phyloP scores from a whole-genome alignment of 1,139 yeast species.

The Debaryomyces coudertii region DNA sequence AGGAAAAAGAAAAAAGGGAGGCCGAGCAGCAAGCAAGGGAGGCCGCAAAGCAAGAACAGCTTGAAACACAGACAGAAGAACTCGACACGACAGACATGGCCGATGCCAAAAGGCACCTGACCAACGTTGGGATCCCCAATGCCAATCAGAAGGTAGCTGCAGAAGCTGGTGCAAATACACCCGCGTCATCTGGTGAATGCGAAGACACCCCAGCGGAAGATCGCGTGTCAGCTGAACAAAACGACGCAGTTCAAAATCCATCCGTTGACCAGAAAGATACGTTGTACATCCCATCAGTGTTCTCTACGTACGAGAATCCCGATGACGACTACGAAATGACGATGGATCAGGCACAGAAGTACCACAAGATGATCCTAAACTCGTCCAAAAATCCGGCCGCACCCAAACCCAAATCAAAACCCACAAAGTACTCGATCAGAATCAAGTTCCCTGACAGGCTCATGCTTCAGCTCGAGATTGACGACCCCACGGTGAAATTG shows the following conservation, averaged over 20 bases:
- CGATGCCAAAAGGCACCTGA: neutral
- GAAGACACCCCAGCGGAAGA: too few relatives aligned
- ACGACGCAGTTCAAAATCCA: neutral
- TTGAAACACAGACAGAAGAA: neutral
- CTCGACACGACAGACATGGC: neutral
- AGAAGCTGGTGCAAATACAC: too few relatives aligned
- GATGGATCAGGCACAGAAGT: constrained; percentile 54
- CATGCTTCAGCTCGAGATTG: constrained; percentile 51
- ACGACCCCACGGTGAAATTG: constrained; percentile 42
- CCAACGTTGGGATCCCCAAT: too few relatives aligned
- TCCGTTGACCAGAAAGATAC: neutral
- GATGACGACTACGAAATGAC: constrained; percentile 55
- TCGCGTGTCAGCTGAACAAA: neutral
- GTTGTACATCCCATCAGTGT: constrained; percentile 26
- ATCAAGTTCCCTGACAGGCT: constrained; percentile 58
- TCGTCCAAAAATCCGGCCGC: constrained; percentile 28
- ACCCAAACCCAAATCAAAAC: constrained; percentile 16
- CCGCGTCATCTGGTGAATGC: too few relatives aligned
- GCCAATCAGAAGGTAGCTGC: too few relatives aligned
- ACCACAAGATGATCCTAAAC: constrained; percentile 49
- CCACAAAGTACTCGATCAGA: constrained; percentile 41
- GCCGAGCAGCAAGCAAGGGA: neutral
- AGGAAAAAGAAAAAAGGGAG: constrained; percentile 2
- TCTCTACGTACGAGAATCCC: constrained; percentile 39
- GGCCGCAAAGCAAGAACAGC: neutral